Conservation (phyloP, 805 yeast species). For the Barnettozyma wickerhamii region DNA sequence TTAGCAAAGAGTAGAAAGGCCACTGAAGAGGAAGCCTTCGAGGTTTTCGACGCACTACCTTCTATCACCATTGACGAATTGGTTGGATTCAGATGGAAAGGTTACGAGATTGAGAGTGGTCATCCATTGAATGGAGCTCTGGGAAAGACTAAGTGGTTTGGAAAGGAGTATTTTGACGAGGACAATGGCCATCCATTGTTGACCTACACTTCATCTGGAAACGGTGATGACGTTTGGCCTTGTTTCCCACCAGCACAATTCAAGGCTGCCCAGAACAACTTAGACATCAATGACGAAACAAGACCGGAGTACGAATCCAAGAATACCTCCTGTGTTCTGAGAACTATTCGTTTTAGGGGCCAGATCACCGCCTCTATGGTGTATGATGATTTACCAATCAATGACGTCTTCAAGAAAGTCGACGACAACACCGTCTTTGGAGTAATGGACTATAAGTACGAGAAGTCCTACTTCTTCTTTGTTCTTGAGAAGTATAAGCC, state of each 20-base stretch:
- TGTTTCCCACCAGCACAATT: neutral
- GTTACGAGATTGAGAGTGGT: neutral
- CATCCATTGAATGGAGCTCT: constrained; percentile 2
- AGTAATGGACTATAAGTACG: constrained; percentile 2
- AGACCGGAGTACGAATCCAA: neutral
- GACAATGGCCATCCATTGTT: constrained; percentile 1
- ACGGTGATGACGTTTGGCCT: constrained; percentile 2
- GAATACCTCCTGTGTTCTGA: neutral
- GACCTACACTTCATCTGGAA: neutral
- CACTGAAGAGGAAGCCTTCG: neutral
- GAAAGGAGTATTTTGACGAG: constrained; percentile 1
- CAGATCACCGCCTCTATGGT: constrained; percentile 1
- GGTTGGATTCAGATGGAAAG: constrained; percentile 3
- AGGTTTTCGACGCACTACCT: neutral
- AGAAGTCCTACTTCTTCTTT: neutral
- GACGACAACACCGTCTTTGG: neutral
- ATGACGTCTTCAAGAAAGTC: neutral
- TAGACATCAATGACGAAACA: neutral
- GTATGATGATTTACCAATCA: constrained; percentile 1
- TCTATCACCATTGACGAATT: neutral
- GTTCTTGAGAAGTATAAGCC: constrained; percentile 1
- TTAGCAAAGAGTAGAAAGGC: neutral
- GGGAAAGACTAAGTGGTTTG: neutral
- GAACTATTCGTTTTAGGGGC: neutral
- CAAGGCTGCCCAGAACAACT: neutral